phyloP scores from a whole-genome alignment of 306 rosid species.

The Luffa acutangula region DNA sequence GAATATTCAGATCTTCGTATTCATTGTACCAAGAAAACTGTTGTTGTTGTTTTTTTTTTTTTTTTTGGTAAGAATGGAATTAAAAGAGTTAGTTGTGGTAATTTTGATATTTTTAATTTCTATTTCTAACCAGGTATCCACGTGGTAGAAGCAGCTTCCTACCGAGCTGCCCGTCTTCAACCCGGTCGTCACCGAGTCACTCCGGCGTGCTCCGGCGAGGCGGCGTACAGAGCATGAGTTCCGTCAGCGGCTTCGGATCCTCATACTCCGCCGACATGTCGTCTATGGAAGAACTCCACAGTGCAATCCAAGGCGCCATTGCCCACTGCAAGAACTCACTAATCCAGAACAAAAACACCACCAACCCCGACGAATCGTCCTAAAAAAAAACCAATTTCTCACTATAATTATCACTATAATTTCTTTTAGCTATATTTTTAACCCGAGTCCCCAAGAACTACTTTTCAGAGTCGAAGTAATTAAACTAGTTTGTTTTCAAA shows the following conservation, averaged over 20 bases:
- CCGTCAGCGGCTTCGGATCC: not conserved
- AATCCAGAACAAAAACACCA: slow-evolving; percentile 11
- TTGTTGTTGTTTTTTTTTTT: no score
- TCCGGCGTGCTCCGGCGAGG: slow-evolving; percentile 63
- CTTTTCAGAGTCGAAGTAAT: not conserved
- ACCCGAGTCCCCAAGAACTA: not conserved
- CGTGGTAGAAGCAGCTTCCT: slow-evolving; percentile 38
- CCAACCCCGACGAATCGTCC: slow-evolving; percentile 7
- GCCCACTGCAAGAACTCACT: slow-evolving; percentile 13
- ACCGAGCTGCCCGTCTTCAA: slow-evolving; percentile 89
- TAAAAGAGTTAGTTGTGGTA: not conserved
- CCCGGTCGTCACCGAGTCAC: slow-evolving; percentile 74
- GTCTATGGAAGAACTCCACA: slow-evolving; percentile 60
- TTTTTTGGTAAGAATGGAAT: not conserved
- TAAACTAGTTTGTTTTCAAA: no score
- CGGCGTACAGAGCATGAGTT: not conserved
- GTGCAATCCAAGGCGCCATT: slow-evolving; percentile 17
- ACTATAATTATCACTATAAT: not conserved
- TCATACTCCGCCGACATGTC: slow-evolving; percentile 23
- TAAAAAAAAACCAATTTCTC: not conserved
- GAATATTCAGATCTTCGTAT: no score
- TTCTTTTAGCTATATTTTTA: not conserved
- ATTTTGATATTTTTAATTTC: not conserved
- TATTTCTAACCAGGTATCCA: slow-evolving; percentile 24
- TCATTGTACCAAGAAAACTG: no score